Percentiles rank a stretch among this genome's conserved stretches.
These are phyloP conservation scores for Amauroascus niger DNA, from an alignment of 2,329 filamentous ascomycete genomes.

Conservation along the genomic window DNA sequence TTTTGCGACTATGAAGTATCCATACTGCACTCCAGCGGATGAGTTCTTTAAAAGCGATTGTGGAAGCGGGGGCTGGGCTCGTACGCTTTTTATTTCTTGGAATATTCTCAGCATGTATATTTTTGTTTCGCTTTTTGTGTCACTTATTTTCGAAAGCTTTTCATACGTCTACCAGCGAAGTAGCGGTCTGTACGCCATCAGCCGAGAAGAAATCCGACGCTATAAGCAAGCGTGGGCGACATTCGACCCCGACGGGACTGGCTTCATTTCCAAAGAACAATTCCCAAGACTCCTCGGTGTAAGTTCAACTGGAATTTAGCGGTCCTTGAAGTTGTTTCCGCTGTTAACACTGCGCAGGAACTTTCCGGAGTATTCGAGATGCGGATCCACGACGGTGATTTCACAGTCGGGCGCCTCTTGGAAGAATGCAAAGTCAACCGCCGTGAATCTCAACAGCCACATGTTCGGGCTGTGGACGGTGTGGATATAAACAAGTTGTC, in stretches of 20 bases:
- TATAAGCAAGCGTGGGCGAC: slow-evolving; percentile 99
- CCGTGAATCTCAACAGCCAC: slow-evolving; percentile 35
- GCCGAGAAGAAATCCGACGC: slow-evolving; percentile 82
- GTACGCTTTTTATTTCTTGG: slow-evolving; percentile 86
- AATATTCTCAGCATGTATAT: slow-evolving; percentile 99
- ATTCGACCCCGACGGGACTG: slow-evolving; percentile 81
- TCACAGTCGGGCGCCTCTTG: slow-evolving; percentile 77
- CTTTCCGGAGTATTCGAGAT: slow-evolving; percentile 94
- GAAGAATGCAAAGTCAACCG: slow-evolving; percentile 62
- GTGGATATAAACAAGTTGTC: slow-evolving; percentile 71
- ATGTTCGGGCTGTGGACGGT: slow-evolving; percentile 40
- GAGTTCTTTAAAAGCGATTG: slow-evolving; percentile 85
- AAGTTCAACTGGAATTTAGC: slow-evolving; percentile 25
- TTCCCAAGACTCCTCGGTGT: slow-evolving; percentile 81
- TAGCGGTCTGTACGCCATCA: slow-evolving; percentile 81
- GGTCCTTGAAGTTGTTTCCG: neutral
- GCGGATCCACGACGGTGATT: slow-evolving; percentile 87
- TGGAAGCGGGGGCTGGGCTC: slow-evolving; percentile 79
- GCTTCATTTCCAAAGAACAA: slow-evolving; percentile 79
- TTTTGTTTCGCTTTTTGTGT: slow-evolving; percentile 96
- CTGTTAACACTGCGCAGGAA: slow-evolving; percentile 42
- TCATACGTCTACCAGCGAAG: slow-evolving; percentile 98
- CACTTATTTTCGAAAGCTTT: slow-evolving; percentile 98
- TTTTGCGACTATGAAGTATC: slow-evolving; percentile 68
- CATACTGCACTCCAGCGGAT: slow-evolving; percentile 62